Evolutionary conservation across 2,329 filamentous ascomycete species (phyloP).

Genomic region (Sporothrix protearum): DNA sequence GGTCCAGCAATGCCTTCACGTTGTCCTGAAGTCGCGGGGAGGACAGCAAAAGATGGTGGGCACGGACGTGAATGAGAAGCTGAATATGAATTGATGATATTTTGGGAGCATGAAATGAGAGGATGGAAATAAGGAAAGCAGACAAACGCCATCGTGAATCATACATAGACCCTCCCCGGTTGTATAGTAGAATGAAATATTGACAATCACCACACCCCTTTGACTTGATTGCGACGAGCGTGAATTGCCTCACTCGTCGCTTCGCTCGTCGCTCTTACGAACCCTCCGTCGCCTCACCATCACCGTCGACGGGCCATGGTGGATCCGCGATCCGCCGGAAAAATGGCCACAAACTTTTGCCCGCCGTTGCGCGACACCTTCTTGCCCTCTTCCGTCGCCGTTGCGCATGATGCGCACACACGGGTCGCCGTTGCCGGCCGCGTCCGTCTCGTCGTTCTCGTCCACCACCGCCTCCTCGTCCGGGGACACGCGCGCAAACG

Average conservation of each 20-base stretch:
- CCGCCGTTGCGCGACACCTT: constrained; percentile 91
- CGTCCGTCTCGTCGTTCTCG: constrained; percentile 39
- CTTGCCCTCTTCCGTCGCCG: constrained; percentile 93
- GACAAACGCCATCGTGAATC: constrained; percentile 11
- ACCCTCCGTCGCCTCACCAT: background rate
- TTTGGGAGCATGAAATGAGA: background rate
- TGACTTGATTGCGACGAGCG: too few relatives aligned
- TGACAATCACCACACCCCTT: background rate
- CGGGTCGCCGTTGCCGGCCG: constrained; percentile 42
- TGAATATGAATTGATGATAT: background rate
- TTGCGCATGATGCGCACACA: constrained; percentile 71
- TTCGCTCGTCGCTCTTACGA: background rate
- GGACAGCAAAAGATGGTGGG: too few relatives aligned
- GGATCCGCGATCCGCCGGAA: constrained; percentile 80
- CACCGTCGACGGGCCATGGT: constrained; percentile 51
- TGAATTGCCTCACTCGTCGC: too few relatives aligned
- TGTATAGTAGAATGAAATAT: background rate
- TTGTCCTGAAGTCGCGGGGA: constrained; percentile 25
- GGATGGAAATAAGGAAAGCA: background rate
- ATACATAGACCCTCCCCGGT: background rate
- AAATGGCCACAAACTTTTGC: constrained; percentile 86
- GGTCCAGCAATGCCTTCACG: constrained; percentile 34
- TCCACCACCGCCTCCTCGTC: constrained; percentile 62
- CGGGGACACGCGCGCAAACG: constrained; percentile 68
- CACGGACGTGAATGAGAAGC: background rate